These are phyloP conservation scores for Aspergillus incahuasiensis DNA, from an alignment of 495 filamentous ascomycete species.

Conservation along the genomic window DNA sequence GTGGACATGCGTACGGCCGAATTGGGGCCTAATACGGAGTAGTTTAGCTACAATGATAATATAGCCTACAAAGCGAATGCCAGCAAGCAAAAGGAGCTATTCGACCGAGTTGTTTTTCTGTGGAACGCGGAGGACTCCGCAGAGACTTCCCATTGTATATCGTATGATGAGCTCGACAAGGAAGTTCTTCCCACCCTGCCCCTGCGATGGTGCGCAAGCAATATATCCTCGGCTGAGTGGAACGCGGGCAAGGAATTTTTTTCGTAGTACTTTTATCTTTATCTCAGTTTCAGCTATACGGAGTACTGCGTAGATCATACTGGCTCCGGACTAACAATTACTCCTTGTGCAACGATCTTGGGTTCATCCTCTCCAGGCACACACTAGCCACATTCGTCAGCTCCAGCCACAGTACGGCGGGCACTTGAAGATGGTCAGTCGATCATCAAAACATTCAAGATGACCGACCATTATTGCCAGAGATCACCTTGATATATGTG, in stretches of 20 bases:
- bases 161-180: background rate
- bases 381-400: constrained; percentile 13
- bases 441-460: background rate
- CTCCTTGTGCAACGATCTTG: background rate
- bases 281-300: background rate
- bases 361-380: background rate
- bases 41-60: background rate
- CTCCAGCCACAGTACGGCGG: constrained; percentile 11
- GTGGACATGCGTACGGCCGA: background rate
- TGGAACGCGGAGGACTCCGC: constrained; percentile 1
- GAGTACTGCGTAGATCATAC: background rate
- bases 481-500: background rate
- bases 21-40: no score
- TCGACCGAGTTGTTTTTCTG: background rate
- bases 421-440: background rate
- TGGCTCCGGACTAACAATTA: background rate
- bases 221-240: background rate
- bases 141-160: background rate
- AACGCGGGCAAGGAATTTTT: background rate
- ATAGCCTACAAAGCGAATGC: background rate
- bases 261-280: background rate
- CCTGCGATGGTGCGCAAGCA: background rate
- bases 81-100: background rate
- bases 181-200: background rate
- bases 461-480: background rate